Evolutionary conservation across 2,329 filamentous ascomycete species (phyloP).

Genomic region (Arthrinium phaeospermum): DNA sequence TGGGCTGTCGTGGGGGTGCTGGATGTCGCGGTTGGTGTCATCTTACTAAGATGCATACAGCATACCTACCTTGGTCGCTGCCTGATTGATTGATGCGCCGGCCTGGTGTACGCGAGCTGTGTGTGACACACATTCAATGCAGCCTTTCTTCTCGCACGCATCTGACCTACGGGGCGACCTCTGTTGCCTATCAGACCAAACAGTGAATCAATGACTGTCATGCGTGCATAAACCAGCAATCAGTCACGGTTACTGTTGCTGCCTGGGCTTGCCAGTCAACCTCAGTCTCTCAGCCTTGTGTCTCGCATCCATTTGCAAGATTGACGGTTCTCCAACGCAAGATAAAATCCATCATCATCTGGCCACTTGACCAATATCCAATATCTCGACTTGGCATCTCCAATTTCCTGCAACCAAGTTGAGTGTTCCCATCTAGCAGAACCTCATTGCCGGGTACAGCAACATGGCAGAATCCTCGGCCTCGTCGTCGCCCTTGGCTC

Average conservation of each 20-base stretch:
- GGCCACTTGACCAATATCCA: neutral
- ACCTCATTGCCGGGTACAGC: neutral
- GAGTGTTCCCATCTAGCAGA: neutral
- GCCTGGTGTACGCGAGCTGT: neutral
- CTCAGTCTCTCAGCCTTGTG: neutral
- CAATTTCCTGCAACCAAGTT: neutral
- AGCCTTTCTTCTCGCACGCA: neutral
- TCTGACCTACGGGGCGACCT: neutral
- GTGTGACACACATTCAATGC: neutral
- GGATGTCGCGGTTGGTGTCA: neutral
- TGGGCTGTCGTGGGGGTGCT: neutral
- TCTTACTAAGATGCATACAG: neutral
- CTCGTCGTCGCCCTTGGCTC: neutral
- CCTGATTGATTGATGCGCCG: constrained; percentile 1
- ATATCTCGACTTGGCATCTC: neutral
- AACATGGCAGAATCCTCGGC: neutral
- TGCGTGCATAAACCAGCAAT: neutral
- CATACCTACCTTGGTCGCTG: neutral
- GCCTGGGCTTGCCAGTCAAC: neutral
- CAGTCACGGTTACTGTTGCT: neutral
- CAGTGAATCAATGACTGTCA: neutral
- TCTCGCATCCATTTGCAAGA: neutral
- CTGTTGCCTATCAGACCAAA: neutral
- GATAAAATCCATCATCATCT: neutral
- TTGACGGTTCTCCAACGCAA: neutral